Conservation (phyloP, 1,284 basidiomycete genomes). For the Peniophora sp. region DNA sequence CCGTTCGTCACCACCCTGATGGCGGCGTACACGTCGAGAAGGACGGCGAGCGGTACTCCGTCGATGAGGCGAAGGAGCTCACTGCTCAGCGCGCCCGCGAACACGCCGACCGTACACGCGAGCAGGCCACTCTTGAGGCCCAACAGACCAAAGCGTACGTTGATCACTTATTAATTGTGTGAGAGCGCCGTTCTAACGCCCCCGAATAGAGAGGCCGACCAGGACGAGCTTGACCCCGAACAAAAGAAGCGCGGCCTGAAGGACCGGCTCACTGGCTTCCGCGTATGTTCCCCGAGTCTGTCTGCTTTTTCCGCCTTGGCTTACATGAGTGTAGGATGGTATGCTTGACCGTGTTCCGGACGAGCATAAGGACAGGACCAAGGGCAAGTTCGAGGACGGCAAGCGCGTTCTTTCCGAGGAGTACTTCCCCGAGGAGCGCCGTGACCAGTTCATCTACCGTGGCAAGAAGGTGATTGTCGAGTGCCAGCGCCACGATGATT, state of each 20-base stretch:
- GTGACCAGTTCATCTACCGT: conserved; percentile 77
- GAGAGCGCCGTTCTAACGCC: conserved; percentile 11
- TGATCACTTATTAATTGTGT: neutral
- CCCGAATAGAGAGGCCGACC: conserved; percentile 7
- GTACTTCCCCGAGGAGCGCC: conserved; percentile 81
- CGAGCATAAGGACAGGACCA: conserved; percentile 51
- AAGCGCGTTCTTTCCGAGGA: conserved; percentile 69
- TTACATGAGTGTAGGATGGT: conserved; percentile 27
- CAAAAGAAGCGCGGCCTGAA: conserved; percentile 46
- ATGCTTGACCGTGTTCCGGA: conserved; percentile 48
- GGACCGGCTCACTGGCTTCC: conserved; percentile 34
- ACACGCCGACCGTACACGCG: too few species aligned
- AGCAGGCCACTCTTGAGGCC: too few species aligned
- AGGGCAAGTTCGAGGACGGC: conserved; percentile 43
- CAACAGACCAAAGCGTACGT: too few species aligned
- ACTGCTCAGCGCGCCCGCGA: too few species aligned
- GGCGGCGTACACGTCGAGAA: conserved; percentile 26
- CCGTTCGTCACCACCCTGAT: conserved; percentile 39
- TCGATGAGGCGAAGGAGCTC: conserved; percentile 16
- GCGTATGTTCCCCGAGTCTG: conserved; percentile 18
- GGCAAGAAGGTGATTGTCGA: conserved; percentile 86
- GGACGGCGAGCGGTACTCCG: conserved; percentile 27
- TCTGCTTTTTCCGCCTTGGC: neutral
- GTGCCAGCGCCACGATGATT: conserved; percentile 89
- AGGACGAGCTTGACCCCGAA: conserved; percentile 33